Percentiles rank a stretch among this genome's conserved stretches.
phyloP scores from a whole-genome alignment of 257 asterid genomes.

The Echium plantagineum region DNA sequence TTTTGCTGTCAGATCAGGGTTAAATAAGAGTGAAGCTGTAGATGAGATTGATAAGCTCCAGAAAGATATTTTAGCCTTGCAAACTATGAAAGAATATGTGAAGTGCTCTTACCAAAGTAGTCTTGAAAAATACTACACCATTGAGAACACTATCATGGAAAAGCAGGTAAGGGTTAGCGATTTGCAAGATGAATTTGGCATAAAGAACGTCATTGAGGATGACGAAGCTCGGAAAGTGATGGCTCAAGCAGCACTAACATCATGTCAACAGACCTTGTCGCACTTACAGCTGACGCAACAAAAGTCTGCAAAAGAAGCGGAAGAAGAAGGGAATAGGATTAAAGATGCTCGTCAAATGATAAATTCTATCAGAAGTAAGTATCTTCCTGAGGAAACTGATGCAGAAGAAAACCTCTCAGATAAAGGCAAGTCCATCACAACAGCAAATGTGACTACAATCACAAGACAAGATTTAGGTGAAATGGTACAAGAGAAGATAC shows the following conservation, averaged over 20 bases:
- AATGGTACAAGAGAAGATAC: slow-evolving; percentile 12
- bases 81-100: slow-evolving; percentile 75
- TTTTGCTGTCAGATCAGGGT: slow-evolving; percentile 30
- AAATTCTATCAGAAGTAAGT: slow-evolving; percentile 26
- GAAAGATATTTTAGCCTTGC: slow-evolving; percentile 58
- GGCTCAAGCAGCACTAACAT: slow-evolving; percentile 76
- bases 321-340: slow-evolving; percentile 43
- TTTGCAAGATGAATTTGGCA: slow-evolving; percentile 61
- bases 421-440: slow-evolving; percentile 1
- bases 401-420: slow-evolving; percentile 12
- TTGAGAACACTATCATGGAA: slow-evolving; percentile 71
- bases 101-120: slow-evolving; percentile 80
- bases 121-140: slow-evolving; percentile 48
- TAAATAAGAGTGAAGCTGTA: slow-evolving; percentile 45
- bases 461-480: neutral
- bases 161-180: slow-evolving; percentile 53
- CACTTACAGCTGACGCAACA: slow-evolving; percentile 58
- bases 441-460: neutral
- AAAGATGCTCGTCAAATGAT: slow-evolving; percentile 40
- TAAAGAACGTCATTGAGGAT: slow-evolving; percentile 48
- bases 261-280: slow-evolving; percentile 63
- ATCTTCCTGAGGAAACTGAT: slow-evolving; percentile 14
- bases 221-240: slow-evolving; percentile 63
- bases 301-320: slow-evolving; percentile 32
- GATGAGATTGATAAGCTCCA: slow-evolving; percentile 68